phyloP scores from a whole-genome alignment of 163 green algal genomes.

The Trebouxiophyceae sp. region DNA sequence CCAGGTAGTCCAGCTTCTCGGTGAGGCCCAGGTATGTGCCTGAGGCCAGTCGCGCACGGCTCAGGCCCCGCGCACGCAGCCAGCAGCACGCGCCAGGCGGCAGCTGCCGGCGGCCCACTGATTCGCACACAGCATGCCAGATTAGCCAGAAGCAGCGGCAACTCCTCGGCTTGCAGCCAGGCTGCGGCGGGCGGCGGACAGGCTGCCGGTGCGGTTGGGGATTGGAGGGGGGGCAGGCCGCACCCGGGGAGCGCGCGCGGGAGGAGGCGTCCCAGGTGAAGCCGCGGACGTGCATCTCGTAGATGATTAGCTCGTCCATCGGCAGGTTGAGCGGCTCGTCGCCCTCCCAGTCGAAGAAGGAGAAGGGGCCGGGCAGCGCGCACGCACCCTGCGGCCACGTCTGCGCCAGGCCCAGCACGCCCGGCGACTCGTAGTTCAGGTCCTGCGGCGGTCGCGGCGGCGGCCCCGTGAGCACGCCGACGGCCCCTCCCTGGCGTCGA shows the following conservation, averaged over 20 bases:
- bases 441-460: slow-evolving; percentile 22
- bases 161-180: no score
- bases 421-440: slow-evolving; percentile 40
- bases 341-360: slow-evolving; percentile 87
- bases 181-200: no score
- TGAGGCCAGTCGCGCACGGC: slow-evolving; percentile 11
- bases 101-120: no score
- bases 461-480: neutral
- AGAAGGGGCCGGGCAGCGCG: slow-evolving; percentile 18
- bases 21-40: slow-evolving; percentile 83
- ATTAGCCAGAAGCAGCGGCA: neutral
- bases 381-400: slow-evolving; percentile 66
- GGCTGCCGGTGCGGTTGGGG: no score
- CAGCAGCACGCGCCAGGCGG: no score
- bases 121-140: no score
- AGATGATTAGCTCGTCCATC: slow-evolving; percentile 88
- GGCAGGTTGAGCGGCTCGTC: slow-evolving; percentile 71
- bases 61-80: neutral
- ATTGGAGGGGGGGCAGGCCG: neutral
- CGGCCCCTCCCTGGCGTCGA: neutral
- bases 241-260: slow-evolving; percentile 30
- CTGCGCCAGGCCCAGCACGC: slow-evolving; percentile 45
- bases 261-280: slow-evolving; percentile 61
- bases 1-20: slow-evolving; percentile 88
- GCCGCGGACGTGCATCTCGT: slow-evolving; percentile 94